phyloP scores from a whole-genome alignment of 2,329 filamentous ascomycete species.

The Scedosporium dehoogii region DNA sequence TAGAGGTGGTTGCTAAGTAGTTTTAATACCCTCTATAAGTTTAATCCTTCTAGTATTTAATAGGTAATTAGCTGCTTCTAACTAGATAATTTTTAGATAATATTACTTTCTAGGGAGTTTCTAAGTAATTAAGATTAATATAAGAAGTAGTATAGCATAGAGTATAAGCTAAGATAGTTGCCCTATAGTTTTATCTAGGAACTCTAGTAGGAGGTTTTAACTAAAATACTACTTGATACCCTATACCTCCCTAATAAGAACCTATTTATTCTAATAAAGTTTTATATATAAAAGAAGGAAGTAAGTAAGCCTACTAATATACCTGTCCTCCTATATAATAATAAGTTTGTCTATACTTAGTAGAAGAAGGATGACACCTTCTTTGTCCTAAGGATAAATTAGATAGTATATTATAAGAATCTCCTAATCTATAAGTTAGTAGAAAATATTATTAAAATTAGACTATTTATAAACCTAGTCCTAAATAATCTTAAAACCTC shows the following conservation, averaged over 20 bases:
- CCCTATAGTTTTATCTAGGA: conserved; percentile 64
- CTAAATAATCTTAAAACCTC: conserved; percentile 85
- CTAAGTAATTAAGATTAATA: conserved; percentile 78
- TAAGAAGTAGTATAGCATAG: conserved; percentile 97
- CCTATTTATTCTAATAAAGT: conserved; percentile 85
- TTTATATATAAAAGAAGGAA: conserved; percentile 92
- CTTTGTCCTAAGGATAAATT: conserved; percentile 91
- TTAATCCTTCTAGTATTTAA: conserved; percentile 67
- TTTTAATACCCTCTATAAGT: conserved; percentile 64
- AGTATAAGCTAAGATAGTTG: conserved; percentile 77
- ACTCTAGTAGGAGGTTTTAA: conserved; percentile 50
- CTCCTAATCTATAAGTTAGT: conserved; percentile 69
- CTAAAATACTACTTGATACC: conserved; percentile 51
- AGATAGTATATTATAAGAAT: conserved; percentile 71
- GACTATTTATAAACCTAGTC: conserved; percentile 75
- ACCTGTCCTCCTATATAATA: conserved; percentile 78
- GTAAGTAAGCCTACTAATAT: conserved; percentile 60
- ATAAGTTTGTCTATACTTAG: conserved; percentile 73
- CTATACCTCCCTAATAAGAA: conserved; percentile 87
- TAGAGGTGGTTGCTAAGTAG: conserved; percentile 82
- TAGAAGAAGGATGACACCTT: conserved; percentile 98
- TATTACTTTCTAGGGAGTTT: conserved; percentile 70
- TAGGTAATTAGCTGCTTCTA: conserved; percentile 63
- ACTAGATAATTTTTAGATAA: conserved; percentile 83
- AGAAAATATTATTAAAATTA: conserved; percentile 65